These are phyloP conservation scores for Heimioporus sp. DNA, from an alignment of 768 basidiomycete species.

Conservation along the genomic window DNA sequence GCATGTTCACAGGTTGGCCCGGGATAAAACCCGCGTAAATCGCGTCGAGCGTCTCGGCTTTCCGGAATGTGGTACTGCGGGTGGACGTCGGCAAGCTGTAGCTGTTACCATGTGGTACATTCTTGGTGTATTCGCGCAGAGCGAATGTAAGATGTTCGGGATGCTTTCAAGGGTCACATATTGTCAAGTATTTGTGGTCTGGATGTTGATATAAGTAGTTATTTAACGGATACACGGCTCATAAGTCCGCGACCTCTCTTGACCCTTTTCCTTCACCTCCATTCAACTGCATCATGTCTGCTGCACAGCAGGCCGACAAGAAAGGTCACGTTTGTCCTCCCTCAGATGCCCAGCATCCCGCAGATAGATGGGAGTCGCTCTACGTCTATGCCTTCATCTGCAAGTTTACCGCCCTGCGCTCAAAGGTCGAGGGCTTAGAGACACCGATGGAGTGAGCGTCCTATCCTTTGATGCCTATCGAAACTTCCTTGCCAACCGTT, in stretches of 20 bases:
- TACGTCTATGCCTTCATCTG: slow-evolving; percentile 85
- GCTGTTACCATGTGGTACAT: slow-evolving; percentile 15
- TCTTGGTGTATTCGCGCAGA: slow-evolving; percentile 21
- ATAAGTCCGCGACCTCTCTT: slow-evolving; percentile 35
- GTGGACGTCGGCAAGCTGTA: slow-evolving; percentile 17
- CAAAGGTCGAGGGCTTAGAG: slow-evolving; percentile 76
- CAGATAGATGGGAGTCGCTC: slow-evolving; percentile 82
- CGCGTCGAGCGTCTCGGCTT: slow-evolving; percentile 25
- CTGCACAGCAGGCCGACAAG: slow-evolving; percentile 37
- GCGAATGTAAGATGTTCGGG: slow-evolving; percentile 25
- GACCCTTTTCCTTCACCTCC: slow-evolving; percentile 35
- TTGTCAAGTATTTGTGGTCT: slow-evolving; percentile 36
- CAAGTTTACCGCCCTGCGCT: slow-evolving; percentile 74
- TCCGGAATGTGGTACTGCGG: slow-evolving; percentile 3
- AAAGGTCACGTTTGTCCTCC: slow-evolving; percentile 53
- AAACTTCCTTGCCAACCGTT: slow-evolving; percentile 28
- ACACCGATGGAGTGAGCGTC: slow-evolving; percentile 78
- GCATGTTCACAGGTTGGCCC: slow-evolving; percentile 67
- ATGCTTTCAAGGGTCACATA: slow-evolving; percentile 25
- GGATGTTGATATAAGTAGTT: slow-evolving; percentile 36
- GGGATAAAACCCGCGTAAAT: slow-evolving; percentile 56
- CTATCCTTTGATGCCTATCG: slow-evolving; percentile 16
- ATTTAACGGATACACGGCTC: slow-evolving; percentile 30
- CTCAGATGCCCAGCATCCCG: slow-evolving; percentile 68
- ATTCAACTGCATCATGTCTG: slow-evolving; percentile 37